Percentiles rank a stretch among this genome's conserved stretches.
Conservation (phyloP, 2,329 filamentous ascomycete genomes). For the Aschersonia sp. region DNA sequence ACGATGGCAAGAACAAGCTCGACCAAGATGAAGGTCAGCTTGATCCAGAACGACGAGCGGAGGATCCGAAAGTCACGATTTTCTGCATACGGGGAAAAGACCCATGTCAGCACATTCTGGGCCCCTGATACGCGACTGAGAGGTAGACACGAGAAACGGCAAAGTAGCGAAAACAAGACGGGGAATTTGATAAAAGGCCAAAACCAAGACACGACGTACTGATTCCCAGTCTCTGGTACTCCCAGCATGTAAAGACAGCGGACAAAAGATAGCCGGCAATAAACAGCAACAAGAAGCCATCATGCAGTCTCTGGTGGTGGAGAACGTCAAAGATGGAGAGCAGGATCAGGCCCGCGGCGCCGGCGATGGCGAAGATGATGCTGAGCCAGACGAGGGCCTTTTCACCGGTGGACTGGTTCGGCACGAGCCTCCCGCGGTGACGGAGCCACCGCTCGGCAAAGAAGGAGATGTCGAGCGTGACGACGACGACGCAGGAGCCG, state of each 20-base stretch:
- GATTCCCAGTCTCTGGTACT: constrained; percentile 75
- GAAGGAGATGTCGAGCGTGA: constrained; percentile 72
- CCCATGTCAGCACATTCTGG: too few relatives aligned
- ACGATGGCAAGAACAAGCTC: constrained; percentile 60
- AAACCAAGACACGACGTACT: constrained; percentile 26
- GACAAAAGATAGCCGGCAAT: constrained; percentile 74
- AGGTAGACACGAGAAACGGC: not conserved
- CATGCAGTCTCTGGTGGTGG: constrained; percentile 52
- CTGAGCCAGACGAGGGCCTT: constrained; percentile 46
- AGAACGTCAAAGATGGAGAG: constrained; percentile 76
- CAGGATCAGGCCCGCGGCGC: constrained; percentile 67
- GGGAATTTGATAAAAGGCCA: not conserved
- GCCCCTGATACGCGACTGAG: not conserved
- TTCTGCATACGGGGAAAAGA: constrained; percentile 21
- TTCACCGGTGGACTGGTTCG: constrained; percentile 50
- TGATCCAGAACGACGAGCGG: constrained; percentile 70
- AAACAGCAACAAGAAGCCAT: constrained; percentile 68
- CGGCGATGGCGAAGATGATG: constrained; percentile 56
- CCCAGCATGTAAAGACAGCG: constrained; percentile 77
- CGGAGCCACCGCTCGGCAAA: constrained; percentile 72
- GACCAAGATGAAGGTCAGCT: constrained; percentile 69
- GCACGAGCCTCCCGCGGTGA: constrained; percentile 63
- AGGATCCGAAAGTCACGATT: constrained; percentile 65
- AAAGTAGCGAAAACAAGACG: not conserved
- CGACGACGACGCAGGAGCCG: constrained; percentile 54